phyloP scores from a whole-genome alignment of 208 protist species.

The Crithidia expoeki region DNA sequence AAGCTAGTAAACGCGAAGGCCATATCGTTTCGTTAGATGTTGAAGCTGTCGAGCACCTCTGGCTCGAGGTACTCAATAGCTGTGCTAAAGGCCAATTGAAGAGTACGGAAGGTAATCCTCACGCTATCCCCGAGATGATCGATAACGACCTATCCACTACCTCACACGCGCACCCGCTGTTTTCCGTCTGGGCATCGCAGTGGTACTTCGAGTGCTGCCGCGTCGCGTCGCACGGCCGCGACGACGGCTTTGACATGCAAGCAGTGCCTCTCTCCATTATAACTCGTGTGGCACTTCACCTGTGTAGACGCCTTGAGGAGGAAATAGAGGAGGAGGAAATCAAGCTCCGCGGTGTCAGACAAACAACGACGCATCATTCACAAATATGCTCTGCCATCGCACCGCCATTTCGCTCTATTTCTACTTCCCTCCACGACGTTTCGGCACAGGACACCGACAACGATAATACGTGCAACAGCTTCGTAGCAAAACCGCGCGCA shows the following conservation, averaged over 20 bases:
- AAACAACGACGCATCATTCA: too few relatives aligned
- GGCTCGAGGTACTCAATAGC: background rate
- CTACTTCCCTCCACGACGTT: too few relatives aligned
- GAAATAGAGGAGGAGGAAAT: background rate
- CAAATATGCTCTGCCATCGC: too few relatives aligned
- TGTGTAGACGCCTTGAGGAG: constrained; percentile 21
- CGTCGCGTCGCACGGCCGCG: constrained; percentile 28
- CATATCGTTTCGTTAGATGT: background rate
- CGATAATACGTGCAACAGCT: too few relatives aligned
- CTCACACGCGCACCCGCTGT: background rate
- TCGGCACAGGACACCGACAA: too few relatives aligned
- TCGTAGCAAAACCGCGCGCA: background rate
- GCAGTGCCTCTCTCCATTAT: constrained; percentile 27
- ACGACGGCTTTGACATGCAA: constrained; percentile 35
- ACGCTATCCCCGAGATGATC: too few relatives aligned
- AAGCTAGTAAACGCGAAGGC: background rate
- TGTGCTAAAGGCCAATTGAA: background rate
- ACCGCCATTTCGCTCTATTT: too few relatives aligned
- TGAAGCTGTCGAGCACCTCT: constrained; percentile 5
- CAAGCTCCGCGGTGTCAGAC: too few relatives aligned
- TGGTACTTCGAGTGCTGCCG: constrained; percentile 34
- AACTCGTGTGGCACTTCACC: constrained; percentile 15
- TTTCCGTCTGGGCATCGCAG: constrained; percentile 13
- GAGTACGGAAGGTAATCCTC: too few relatives aligned
- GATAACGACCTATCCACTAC: too few relatives aligned